Base-by-base conservation (phyloP, 805 yeast genomes). In the Ogataea parapolymorpha region DNA sequence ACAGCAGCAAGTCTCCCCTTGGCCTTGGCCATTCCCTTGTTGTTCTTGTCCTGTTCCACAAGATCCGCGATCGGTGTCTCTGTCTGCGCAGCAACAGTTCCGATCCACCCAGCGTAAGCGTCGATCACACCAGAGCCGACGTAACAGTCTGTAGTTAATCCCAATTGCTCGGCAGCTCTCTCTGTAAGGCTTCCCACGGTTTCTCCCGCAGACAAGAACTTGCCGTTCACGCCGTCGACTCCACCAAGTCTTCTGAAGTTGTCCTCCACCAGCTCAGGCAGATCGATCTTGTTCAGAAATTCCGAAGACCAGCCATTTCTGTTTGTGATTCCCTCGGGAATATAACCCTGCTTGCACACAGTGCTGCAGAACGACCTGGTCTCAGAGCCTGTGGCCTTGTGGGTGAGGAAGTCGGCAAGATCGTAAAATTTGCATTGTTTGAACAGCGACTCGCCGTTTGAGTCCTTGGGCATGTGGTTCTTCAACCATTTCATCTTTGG, bases 81-180 rank as follows among this genome's bases (percentile, higher is more conserved):
- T 5, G 88, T 80, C 51, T 81, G 80, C 1, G 95, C 95, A 20
- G 97, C 99, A 44, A 91, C 96, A 1, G 98, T 93, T 42, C 99
- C 99, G 41, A 93, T 79, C 97, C 98, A 93, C 32, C 99, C 99
- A 4, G 98, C 95, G 59, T 93, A 93, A 5, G 98, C 97, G 62
- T 93, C 99, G 59, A 93, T 93, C 27, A 93, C 95, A 58, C 96
- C 97, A 1, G 95, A 82, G 6, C 96, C 97, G 30, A 93, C 98
- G 24, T 80, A 77, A 65, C 95, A 85, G 38, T 73, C 71, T 16
- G 84, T 74, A 8, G 93, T 76, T 48, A 93, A 72, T 9, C 98
- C 98, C 55, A 93, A 71, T 41, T 87, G 89, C 31, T 72, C 74
- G 16, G 97, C 97, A 4, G 96, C 77, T 29, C 66, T 54, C 20